A percentile compares a stretch with the other conserved stretches of the same genome.
These are phyloP conservation scores for Aspergillus proliferans DNA, from an alignment of 2,329 filamentous ascomycete species.

Conservation along the genomic window DNA sequence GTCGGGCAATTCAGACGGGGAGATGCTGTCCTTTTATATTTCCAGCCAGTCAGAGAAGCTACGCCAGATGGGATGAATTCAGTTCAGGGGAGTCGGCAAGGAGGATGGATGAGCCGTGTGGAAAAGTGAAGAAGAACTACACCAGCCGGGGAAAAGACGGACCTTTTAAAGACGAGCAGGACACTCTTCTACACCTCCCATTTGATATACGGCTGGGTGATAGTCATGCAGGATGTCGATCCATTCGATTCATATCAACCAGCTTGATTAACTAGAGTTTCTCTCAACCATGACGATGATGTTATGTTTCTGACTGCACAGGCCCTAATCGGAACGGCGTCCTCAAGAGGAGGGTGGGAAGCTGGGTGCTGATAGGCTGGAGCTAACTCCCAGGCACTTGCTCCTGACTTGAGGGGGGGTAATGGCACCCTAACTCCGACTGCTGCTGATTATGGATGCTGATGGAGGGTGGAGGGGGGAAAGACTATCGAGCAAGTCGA, in stretches of 20 bases:
- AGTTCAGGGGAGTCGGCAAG: neutral
- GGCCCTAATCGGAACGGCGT: neutral
- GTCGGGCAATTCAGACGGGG: neutral
- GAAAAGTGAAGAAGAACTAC: constrained; percentile 18
- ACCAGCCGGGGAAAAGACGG: constrained; percentile 17
- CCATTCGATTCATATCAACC: constrained; percentile 13
- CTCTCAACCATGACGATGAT: neutral
- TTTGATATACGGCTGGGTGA: constrained; percentile 38
- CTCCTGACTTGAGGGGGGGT: constrained; percentile 1
- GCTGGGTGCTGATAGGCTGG: neutral
- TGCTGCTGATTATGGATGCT: neutral
- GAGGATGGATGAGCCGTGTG: constrained; percentile 10
- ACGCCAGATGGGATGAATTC: neutral
- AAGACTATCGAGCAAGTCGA: neutral
- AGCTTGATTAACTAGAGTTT: constrained; percentile 1
- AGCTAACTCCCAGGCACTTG: neutral
- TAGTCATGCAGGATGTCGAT: constrained; percentile 43
- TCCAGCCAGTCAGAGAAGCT: neutral
- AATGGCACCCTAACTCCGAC: neutral
- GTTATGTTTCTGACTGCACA: neutral
- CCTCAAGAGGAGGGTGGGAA: neutral
- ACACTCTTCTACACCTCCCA: constrained; percentile 35
- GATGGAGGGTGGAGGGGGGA: constrained; percentile 4
- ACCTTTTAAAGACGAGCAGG: constrained; percentile 30
- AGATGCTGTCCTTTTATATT: no score